Percentiles rank a stretch among this genome's conserved stretches.
Conservation (phyloP, 2,329 filamentous ascomycete species). For the Botrytis cinerea region DNA sequence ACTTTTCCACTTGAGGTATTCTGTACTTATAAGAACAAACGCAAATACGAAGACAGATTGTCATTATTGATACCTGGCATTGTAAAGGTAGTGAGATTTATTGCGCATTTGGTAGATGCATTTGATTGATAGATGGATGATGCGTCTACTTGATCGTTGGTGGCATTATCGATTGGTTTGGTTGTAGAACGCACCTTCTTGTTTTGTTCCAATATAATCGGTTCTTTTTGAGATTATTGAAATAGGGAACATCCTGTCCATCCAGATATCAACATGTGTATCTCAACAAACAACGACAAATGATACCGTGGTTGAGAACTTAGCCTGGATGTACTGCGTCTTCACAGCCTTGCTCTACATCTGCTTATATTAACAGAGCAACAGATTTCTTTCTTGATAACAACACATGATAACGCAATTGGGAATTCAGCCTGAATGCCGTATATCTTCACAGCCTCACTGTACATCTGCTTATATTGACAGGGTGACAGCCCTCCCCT, state of each 20-base stretch:
- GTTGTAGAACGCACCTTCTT: not conserved
- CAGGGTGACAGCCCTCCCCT: accelerated
- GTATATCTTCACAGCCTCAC: not conserved
- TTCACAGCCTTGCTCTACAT: not conserved
- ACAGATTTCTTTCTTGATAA: not conserved
- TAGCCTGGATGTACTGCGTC: too few relatives aligned
- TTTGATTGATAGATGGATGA: not conserved
- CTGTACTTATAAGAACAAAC: too few relatives aligned
- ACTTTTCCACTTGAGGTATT: too few relatives aligned
- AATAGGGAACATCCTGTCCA: accelerated
- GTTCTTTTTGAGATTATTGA: not conserved
- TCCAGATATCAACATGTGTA: not conserved
- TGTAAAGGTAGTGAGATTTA: not conserved
- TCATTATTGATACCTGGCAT: not conserved
- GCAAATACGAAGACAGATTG: not conserved
- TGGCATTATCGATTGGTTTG: not conserved
- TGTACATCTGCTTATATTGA: not conserved
- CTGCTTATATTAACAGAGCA: not conserved
- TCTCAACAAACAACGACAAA: not conserved
- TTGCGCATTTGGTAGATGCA: not conserved
- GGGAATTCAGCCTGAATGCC: not conserved
- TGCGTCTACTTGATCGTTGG: not conserved
- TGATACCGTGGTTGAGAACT: not conserved
- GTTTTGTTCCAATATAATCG: not conserved
- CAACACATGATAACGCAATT: too few relatives aligned